Evolutionary conservation across 2,329 filamentous ascomycete species (phyloP), one percentile per base, ranked within the genome.

Genomic region (Colletotrichum lindemuthianum): DNA sequence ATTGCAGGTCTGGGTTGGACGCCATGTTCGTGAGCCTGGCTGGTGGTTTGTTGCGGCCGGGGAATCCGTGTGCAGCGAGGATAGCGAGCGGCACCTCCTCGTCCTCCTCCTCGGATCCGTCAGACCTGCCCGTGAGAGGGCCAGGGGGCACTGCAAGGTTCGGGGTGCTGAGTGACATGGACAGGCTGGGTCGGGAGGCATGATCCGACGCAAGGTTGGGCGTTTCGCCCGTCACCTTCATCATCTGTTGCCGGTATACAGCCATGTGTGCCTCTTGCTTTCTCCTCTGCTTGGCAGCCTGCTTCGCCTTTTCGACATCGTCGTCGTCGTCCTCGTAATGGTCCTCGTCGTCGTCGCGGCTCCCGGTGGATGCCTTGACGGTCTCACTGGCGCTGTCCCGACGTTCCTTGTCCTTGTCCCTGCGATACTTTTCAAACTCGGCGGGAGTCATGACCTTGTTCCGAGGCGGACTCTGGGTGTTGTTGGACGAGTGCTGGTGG

Each of bases 231-330:
- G 93, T 96, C 36, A 96, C 91, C 78, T 97, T 97, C 91, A 95
- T 97, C 93, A 97, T 97, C 77, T 96, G 92, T 75, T 97, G 93
- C 63, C 93, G 88, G 76, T 97, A 97, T 2, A 97, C 90, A 2
- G 92, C 86, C 82, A 97, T 90, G 74, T 96, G 92, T 11, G 93
- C 93, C 76, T 97, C 92, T 74, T 97, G 93, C 81, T 94, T 96
- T 71, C 89, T 87, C 68, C 93, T 85, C 74, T 96, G 92, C 74
- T 89, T 91, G 15, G 90, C 88, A 50, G 90, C 84, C 73, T 92
- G 85, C 73, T 84, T 90, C 34, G 88, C 87, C 72, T 91, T 92
- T 72, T 96, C 92, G 0, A 84, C 75, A 68, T 96, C 93, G 70
- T 96, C 92, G 45, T 94, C 91, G 49, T 92, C 90, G 49, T 92